These are phyloP conservation scores for Jackrogersella minutella DNA, from an alignment of 495 filamentous ascomycete species.

Conservation along the genomic window DNA sequence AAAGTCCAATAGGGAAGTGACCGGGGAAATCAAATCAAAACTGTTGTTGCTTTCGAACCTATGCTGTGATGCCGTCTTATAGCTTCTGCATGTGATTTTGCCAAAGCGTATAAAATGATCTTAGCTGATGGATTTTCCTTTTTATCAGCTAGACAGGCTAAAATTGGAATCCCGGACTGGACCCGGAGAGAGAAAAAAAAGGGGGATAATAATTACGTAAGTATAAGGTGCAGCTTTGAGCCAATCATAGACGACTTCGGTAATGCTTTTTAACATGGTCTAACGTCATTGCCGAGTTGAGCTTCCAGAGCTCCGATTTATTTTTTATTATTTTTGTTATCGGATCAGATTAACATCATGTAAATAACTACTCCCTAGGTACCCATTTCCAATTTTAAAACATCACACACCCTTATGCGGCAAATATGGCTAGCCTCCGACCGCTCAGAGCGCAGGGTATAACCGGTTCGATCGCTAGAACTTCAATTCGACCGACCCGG, in stretches of 20 bases:
- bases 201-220: constrained; percentile 30
- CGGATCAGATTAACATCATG: constrained; percentile 9
- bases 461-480: constrained; percentile 10
- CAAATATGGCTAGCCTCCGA: constrained; percentile 33
- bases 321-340: constrained; percentile 11
- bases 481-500: constrained; percentile 23
- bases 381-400: background rate
- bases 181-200: background rate
- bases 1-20: constrained; percentile 8
- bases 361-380: background rate
- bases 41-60: background rate
- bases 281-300: constrained; percentile 41
- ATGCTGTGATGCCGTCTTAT: background rate
- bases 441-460: constrained; percentile 27
- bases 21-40: constrained; percentile 9
- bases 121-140: background rate
- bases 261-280: constrained; percentile 19
- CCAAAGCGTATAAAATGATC: background rate
- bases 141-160: constrained; percentile 5
- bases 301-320: constrained; percentile 38
- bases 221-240: constrained; percentile 13
- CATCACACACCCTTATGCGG: background rate
- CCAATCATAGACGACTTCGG: constrained; percentile 31
- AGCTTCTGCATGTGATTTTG: background rate
- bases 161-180: background rate